A percentile compares a stretch with the other conserved stretches of the same genome.
These are phyloP conservation scores for Musa balbisiana DNA, from an alignment of 202 grass and related monocot species.

Conservation along the genomic window DNA sequence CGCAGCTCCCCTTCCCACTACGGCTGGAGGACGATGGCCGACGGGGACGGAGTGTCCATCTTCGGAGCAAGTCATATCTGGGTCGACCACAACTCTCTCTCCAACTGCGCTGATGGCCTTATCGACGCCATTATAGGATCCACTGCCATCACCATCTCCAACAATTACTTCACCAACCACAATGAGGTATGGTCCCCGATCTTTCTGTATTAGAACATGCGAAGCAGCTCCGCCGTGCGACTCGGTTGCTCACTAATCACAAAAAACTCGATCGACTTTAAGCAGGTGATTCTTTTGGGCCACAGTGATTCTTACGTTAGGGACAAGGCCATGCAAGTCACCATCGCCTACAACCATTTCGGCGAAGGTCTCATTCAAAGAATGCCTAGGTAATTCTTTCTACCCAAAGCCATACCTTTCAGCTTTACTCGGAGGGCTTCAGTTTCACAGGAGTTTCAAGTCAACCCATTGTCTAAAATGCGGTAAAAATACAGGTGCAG, in stretches of 20 bases:
- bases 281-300: conserved; percentile 7
- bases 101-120: conserved; percentile 17
- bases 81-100: conserved; percentile 20
- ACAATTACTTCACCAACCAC: conserved; percentile 14
- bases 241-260: not conserved
- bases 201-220: not conserved
- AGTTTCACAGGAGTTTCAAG: not conserved
- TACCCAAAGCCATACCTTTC: not conserved
- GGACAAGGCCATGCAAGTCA: conserved; percentile 3
- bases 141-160: conserved; percentile 12
- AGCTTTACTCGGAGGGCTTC: not conserved
- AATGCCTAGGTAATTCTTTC: conserved; percentile 2
- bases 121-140: conserved; percentile 18
- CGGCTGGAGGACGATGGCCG: conserved; percentile 15
- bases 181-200: not conserved
- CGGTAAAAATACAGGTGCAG: not conserved
- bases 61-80: conserved; percentile 11
- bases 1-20: conserved; percentile 17
- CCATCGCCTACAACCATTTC: conserved; percentile 11
- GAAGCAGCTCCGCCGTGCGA: not conserved
- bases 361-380: conserved; percentile 7
- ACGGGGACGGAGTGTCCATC: conserved; percentile 8
- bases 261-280: not conserved
- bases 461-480: not conserved
- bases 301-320: conserved; percentile 8